phyloP scores from a whole-genome alignment of 495 filamentous ascomycete genomes.

The Neurospora tetraspora region DNA sequence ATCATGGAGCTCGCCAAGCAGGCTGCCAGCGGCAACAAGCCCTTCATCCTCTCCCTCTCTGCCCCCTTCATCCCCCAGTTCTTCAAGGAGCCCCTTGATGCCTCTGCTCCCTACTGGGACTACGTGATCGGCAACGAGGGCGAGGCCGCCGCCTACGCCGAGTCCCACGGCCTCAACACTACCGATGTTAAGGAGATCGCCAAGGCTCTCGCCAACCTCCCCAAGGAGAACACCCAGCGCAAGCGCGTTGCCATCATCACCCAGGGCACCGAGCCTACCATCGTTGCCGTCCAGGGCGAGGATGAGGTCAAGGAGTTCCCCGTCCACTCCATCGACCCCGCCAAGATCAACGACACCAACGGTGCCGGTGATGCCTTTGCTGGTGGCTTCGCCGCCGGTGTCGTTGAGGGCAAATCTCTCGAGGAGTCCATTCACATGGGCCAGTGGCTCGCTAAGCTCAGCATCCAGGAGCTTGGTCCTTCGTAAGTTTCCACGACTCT shows the following conservation, averaged over 20 bases:
- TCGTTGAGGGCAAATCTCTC: constrained; percentile 73
- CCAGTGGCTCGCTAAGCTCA: constrained; percentile 86
- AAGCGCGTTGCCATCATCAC: constrained; percentile 81
- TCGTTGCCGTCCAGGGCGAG: constrained; percentile 65
- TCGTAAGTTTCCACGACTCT: constrained; percentile 56
- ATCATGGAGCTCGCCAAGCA: constrained; percentile 82
- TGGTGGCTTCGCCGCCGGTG: constrained; percentile 81
- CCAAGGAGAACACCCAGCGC: constrained; percentile 78
- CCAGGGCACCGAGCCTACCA: constrained; percentile 81
- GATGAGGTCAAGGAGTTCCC: constrained; percentile 62
- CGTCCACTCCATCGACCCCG: constrained; percentile 65
- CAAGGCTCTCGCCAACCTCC: constrained; percentile 70
- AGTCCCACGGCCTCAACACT: constrained; percentile 63
- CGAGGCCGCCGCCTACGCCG: constrained; percentile 77
- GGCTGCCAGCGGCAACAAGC: constrained; percentile 80
- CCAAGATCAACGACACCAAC: constrained; percentile 86
- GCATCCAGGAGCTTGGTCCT: constrained; percentile 89
- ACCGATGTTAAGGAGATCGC: constrained; percentile 78
- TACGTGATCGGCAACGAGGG: constrained; percentile 96
- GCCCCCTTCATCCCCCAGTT: constrained; percentile 94
- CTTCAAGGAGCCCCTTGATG: constrained; percentile 92
- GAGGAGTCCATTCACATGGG: constrained; percentile 74
- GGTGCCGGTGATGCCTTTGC: constrained; percentile 97
- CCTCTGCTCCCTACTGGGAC: constrained; percentile 81
- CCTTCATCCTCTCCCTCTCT: constrained; percentile 79